phyloP scores from a whole-genome alignment of 148 eudicot genomes.

The Vaccinium macrocarpon region DNA sequence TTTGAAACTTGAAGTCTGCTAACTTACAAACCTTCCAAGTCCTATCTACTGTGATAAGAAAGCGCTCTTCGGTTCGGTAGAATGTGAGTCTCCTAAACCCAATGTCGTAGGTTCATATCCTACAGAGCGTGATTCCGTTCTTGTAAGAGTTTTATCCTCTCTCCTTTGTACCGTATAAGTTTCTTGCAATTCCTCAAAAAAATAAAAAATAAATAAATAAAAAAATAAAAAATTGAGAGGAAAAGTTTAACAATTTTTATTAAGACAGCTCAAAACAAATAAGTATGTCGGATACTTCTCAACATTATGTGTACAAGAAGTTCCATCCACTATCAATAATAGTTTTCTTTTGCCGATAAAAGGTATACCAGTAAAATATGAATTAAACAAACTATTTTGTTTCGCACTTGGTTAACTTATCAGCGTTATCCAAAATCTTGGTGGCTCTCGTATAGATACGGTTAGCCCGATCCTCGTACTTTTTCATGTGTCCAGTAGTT shows the following conservation, averaged over 20 bases:
- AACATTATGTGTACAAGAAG: background rate
- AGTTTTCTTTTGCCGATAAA: background rate
- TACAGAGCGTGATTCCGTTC: background rate
- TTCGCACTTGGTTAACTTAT: background rate
- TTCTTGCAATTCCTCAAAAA: no score
- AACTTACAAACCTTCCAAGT: background rate
- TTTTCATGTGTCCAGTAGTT: background rate
- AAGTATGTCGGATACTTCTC: background rate
- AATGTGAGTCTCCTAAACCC: background rate
- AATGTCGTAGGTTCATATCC: background rate
- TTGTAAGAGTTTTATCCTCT: no score
- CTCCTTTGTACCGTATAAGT: no score
- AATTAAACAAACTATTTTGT: background rate
- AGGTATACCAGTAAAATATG: background rate
- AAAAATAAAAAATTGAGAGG: background rate
- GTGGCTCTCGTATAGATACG: background rate
- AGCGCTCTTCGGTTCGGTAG: no score
- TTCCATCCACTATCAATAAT: no score
- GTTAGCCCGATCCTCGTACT: background rate
- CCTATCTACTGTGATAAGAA: no score
- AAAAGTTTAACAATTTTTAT: background rate
- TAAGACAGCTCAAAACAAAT: background rate
- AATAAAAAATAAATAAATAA: no score
- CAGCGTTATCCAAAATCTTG: background rate
- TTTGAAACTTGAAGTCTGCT: no score